These are phyloP conservation scores for Inga oerstediana DNA, from an alignment of 306 rosid species.

Conservation along the genomic window DNA sequence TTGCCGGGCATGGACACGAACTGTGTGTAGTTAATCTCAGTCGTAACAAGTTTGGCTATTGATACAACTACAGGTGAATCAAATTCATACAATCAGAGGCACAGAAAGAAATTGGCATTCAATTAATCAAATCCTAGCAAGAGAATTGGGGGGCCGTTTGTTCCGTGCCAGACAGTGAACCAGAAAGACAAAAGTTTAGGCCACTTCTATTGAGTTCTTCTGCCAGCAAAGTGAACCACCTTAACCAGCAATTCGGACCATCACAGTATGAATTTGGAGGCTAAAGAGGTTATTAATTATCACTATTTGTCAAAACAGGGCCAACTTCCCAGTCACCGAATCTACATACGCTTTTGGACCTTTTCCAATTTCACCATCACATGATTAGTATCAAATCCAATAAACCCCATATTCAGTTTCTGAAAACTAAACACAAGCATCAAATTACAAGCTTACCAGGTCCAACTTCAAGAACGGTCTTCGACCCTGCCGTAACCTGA, in stretches of 20 bases:
- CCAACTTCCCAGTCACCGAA: constrained; percentile 72
- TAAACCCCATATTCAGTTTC: constrained; percentile 6
- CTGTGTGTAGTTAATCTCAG: not conserved
- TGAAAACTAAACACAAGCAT: constrained; percentile 25
- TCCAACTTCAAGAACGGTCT: constrained; percentile 92
- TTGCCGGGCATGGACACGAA: not conserved
- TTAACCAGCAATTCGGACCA: too few species aligned
- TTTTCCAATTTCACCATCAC: constrained; percentile 36
- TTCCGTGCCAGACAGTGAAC: too few species aligned
- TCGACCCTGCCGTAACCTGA: constrained; percentile 83
- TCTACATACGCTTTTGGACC: constrained; percentile 72
- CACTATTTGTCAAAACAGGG: constrained; percentile 56
- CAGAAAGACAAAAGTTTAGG: too few species aligned
- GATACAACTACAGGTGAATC: too few species aligned
- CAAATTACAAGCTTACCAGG: constrained; percentile 61
- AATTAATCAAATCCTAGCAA: too few species aligned
- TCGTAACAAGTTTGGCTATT: not conserved
- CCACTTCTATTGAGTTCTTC: too few species aligned
- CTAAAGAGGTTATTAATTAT: too few species aligned
- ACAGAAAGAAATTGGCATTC: too few species aligned
- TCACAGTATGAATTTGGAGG: too few species aligned
- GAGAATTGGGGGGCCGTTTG: too few species aligned
- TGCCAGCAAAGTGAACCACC: too few species aligned
- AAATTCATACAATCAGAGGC: too few species aligned
- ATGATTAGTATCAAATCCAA: constrained; percentile 23